Conservation (phyloP, 371 early-diverging fungal genomes). For the Lichtheimia ramosa region DNA sequence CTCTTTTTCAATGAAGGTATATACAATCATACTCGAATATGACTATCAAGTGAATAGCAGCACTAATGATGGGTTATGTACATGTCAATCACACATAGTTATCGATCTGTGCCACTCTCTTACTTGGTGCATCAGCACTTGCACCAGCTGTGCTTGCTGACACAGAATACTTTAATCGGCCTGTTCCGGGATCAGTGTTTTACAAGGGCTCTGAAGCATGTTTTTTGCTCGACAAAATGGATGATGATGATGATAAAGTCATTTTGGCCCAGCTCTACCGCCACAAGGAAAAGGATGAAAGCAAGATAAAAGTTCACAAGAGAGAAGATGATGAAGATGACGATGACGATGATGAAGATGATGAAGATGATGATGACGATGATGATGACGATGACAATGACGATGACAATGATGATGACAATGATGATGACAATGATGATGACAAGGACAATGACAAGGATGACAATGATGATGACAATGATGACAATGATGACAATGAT, state of each 20-base stretch:
- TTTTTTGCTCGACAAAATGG: constrained; percentile 18
- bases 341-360: background rate
- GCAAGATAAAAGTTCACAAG: background rate
- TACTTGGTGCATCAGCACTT: constrained; percentile 2
- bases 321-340: constrained; percentile 1
- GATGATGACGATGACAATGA: constrained; percentile 3
- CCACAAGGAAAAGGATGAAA: background rate
- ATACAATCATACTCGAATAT: no score
- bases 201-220: constrained; percentile 6
- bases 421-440: background rate
- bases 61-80: no score
- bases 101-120: constrained; percentile 5
- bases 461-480: background rate
- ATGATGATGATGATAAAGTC: constrained; percentile 16
- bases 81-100: background rate
- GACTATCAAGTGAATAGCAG: no score
- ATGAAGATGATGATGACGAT: background rate
- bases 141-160: constrained; percentile 8
- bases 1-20: no score
- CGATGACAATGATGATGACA: constrained; percentile 4
- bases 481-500: background rate
- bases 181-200: constrained; percentile 10
- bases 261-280: constrained; percentile 16
- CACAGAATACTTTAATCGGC: constrained; percentile 18
- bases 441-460: constrained; percentile 1